phyloP scores from a whole-genome alignment of 1,284 basidiomycete genomes.

The Ganoderma leucocontextum region DNA sequence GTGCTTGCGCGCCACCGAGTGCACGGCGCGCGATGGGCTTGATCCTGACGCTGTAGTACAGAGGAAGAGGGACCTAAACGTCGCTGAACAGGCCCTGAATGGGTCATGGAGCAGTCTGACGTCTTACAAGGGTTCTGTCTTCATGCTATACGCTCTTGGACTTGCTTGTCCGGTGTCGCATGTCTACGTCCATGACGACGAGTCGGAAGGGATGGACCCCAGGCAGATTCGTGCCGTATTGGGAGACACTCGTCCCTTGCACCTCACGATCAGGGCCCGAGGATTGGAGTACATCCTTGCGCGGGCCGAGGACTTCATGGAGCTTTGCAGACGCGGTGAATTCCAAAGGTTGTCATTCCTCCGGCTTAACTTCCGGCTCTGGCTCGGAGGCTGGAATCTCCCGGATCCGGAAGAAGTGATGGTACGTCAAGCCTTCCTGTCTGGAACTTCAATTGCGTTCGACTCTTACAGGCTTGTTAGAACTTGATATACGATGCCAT shows the following conservation, averaged over 20 bases:
- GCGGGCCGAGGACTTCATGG: not conserved
- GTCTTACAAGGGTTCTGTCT: not conserved
- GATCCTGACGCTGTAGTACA: not conserved
- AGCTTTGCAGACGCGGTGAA: not conserved
- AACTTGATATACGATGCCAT: not conserved
- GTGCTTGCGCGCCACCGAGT: not conserved
- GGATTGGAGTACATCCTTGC: not conserved
- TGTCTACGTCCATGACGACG: not conserved
- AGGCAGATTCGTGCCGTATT: not conserved
- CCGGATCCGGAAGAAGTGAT: not conserved
- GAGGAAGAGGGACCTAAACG: not conserved
- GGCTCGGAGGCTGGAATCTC: not conserved
- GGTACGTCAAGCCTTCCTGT: not conserved
- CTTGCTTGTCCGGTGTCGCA: not conserved
- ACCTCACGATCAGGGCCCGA: not conserved
- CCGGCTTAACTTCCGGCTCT: not conserved
- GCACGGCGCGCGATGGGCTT: not conserved
- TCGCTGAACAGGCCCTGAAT: not conserved
- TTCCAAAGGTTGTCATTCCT: not conserved
- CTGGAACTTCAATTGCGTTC: not conserved
- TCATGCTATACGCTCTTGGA: not conserved
- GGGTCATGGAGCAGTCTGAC: not conserved
- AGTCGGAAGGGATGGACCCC: not conserved
- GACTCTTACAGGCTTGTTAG: not conserved
- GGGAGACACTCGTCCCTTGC: not conserved